phyloP scores from a whole-genome alignment of 169 alveolate species.

The Eimeria nieschulzi region DNA sequence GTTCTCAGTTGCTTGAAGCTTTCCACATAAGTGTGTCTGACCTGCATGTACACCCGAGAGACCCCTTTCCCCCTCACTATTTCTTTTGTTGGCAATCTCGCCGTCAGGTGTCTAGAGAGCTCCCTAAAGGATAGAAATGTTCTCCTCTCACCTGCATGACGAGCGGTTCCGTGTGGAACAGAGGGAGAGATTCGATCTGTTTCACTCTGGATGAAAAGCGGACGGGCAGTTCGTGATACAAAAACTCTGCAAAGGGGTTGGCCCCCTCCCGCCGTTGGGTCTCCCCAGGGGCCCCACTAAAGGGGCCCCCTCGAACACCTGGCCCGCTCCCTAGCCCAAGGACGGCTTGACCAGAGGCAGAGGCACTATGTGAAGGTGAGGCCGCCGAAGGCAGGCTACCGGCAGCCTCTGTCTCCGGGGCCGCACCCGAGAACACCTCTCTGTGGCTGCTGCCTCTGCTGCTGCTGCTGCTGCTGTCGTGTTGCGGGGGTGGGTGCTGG shows the following conservation, averaged over 20 bases:
- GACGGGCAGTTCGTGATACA: conserved; percentile 45
- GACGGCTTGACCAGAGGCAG: not conserved
- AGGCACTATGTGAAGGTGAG: not conserved
- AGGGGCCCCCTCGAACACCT: not conserved
- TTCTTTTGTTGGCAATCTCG: not conserved
- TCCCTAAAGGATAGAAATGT: not conserved
- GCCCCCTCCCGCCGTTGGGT: not conserved
- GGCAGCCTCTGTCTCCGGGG: not conserved
- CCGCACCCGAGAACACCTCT: not conserved
- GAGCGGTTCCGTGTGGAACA: conserved; percentile 32
- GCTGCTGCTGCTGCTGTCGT: not conserved
- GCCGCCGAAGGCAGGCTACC: not conserved
- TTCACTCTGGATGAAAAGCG: conserved; percentile 37
- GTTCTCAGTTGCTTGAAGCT: conserved; percentile 69
- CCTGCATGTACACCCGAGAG: not conserved
- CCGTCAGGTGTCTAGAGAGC: not conserved
- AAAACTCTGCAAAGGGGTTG: not conserved
- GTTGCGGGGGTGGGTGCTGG: not conserved
- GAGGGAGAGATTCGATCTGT: conserved; percentile 42
- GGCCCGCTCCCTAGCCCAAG: not conserved
- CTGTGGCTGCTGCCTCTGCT: not conserved
- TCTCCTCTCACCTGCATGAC: conserved; percentile 31
- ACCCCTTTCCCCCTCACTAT: too few relatives aligned
- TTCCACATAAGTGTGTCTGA: conserved; percentile 62
- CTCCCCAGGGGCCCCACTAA: not conserved